Evolutionary conservation across 2,329 filamentous ascomycete species (phyloP).

Genomic region (Fusarium coicis): DNA sequence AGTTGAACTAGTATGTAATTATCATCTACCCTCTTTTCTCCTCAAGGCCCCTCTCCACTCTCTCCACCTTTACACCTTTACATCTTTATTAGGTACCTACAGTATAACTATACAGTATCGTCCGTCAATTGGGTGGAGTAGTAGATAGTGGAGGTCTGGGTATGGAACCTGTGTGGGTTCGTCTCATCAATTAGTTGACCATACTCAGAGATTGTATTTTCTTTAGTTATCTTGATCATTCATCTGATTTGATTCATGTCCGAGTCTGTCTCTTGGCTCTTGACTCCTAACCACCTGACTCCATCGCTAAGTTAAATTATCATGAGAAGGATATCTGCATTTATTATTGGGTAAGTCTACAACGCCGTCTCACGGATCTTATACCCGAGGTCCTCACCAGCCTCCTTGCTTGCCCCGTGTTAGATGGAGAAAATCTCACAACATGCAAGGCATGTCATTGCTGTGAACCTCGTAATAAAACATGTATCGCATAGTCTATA

Average conservation of each 20-base stretch:
- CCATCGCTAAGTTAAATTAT: neutral
- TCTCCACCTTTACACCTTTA: neutral
- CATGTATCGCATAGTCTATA: conserved; percentile 14
- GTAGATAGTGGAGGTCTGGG: neutral
- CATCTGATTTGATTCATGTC: neutral
- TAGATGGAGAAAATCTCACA: conserved; percentile 3
- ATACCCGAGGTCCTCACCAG: neutral
- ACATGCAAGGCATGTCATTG: neutral
- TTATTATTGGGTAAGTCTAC: neutral
- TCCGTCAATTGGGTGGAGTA: neutral
- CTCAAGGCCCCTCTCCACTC: neutral
- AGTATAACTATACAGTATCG: neutral
- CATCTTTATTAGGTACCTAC: neutral
- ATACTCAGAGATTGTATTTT: neutral
- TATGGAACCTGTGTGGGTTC: neutral
- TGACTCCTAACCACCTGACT: neutral
- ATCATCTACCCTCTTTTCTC: conserved; percentile 11
- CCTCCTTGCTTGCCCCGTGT: neutral
- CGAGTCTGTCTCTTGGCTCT: neutral
- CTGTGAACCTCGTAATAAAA: conserved; percentile 24
- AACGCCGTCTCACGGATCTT: neutral
- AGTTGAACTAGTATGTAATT: neutral
- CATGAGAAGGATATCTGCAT: neutral
- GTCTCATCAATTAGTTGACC: neutral
- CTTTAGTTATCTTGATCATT: neutral